A percentile compares a stretch with the other conserved stretches of the same genome.
phyloP scores from a whole-genome alignment of 163 green algal genomes.

The Trebouxiophyceae sp. region DNA sequence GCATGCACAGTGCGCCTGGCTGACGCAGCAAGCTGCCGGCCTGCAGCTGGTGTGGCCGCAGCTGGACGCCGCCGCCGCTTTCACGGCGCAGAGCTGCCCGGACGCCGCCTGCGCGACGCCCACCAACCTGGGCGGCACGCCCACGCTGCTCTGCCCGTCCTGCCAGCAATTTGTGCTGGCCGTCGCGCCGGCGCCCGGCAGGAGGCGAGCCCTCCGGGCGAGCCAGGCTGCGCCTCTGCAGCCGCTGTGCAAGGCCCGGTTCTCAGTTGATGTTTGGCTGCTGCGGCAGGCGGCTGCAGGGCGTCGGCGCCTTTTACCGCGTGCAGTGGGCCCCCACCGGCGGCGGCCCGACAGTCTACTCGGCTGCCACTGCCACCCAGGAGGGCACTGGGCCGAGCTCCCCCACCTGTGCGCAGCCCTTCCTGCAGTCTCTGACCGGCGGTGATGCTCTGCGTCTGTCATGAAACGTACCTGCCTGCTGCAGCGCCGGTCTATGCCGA shows the following conservation, averaged over 20 bases:
- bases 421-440: too few species aligned
- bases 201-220: not conserved
- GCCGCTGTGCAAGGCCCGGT: too few species aligned
- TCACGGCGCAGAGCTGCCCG: not conserved
- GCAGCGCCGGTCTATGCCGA: not conserved
- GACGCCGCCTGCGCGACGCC: not conserved
- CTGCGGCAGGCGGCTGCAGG: not conserved
- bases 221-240: not conserved
- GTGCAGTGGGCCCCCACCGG: not conserved
- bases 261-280: too few species aligned
- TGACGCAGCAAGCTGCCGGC: too few species aligned
- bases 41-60: not conserved
- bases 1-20: too few species aligned
- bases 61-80: not conserved
- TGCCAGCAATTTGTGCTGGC: not conserved
- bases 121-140: not conserved
- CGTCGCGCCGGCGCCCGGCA: too few species aligned
- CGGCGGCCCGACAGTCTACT: not conserved
- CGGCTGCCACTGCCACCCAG: not conserved
- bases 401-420: too few species aligned
- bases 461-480: not conserved
- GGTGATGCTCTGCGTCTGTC: not conserved
- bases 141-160: not conserved
- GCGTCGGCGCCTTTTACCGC: not conserved
- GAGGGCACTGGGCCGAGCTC: too few species aligned